phyloP scores from a whole-genome alignment of 1,284 basidiomycete genomes.

The Rhizoctonia solani region DNA sequence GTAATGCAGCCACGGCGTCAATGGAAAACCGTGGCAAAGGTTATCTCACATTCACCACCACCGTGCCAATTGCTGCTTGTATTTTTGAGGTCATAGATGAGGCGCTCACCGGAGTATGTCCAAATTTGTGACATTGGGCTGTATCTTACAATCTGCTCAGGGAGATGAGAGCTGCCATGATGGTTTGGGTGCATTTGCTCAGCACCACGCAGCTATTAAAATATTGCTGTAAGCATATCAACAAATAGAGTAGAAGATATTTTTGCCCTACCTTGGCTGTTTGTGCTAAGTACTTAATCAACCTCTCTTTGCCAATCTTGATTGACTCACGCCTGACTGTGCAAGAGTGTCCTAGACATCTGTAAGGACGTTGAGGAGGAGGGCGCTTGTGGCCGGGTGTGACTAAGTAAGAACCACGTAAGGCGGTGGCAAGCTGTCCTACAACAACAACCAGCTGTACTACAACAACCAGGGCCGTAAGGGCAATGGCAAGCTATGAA shows the following conservation, averaged over 20 bases:
- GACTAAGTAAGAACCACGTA: no score
- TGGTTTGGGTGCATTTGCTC: slow-evolving; percentile 26
- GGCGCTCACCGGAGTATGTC: slow-evolving; percentile 28
- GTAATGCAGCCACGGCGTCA: not conserved
- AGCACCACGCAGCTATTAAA: slow-evolving; percentile 27
- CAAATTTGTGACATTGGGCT: slow-evolving; percentile 29
- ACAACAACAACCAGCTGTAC: no score
- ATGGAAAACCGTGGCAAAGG: not conserved
- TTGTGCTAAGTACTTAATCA: not conserved
- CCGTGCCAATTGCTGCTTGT: slow-evolving; percentile 18
- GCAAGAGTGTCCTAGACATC: no score
- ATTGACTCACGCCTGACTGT: not conserved
- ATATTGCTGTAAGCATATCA: not conserved
- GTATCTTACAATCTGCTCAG: slow-evolving; percentile 7
- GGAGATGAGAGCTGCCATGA: slow-evolving; percentile 23
- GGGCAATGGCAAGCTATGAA: no score
- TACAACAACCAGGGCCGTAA: no score
- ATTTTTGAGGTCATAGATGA: slow-evolving; percentile 30
- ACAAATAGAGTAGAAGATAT: not conserved
- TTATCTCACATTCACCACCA: slow-evolving; percentile 27
- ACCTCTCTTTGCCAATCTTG: not conserved
- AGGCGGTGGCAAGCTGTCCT: no score
- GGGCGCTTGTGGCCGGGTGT: no score
- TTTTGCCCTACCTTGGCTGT: not conserved
- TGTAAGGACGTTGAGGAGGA: no score